Percentiles rank a stretch among this genome's conserved stretches.
Conservation (phyloP, 257 asterid genomes). For the Striga asiatica region DNA sequence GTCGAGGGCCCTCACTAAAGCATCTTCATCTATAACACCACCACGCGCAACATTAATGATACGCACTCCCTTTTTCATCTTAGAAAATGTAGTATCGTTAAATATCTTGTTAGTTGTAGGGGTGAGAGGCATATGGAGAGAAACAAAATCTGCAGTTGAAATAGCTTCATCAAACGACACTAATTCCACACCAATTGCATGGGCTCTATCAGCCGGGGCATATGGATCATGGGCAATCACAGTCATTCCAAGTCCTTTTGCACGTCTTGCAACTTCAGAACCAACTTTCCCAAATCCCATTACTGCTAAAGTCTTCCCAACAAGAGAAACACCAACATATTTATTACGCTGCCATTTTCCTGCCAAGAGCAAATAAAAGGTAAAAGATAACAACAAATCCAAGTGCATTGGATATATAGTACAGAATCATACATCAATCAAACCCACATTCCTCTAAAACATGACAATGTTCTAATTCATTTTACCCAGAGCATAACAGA, state of each 20-base stretch:
- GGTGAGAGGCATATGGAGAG: constrained; percentile 96
- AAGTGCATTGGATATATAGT: too few relatives aligned
- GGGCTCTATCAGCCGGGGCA: constrained; percentile 90
- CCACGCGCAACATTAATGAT: constrained; percentile 73
- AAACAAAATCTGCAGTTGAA: constrained; percentile 62
- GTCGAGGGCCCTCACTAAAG: constrained; percentile 78
- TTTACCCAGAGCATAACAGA: too few relatives aligned
- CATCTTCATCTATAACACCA: constrained; percentile 91
- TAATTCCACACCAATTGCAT: constrained; percentile 71
- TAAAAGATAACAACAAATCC: too few relatives aligned
- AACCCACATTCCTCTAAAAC: too few relatives aligned
- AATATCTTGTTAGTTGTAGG: constrained; percentile 58
- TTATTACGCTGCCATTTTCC: constrained; percentile 71
- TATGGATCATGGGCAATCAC: constrained; percentile 91
- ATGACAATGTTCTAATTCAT: too few relatives aligned
- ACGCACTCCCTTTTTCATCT: constrained; percentile 89
- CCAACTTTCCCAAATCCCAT: constrained; percentile 96
- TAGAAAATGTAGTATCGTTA: constrained; percentile 65
- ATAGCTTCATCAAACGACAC: constrained; percentile 81
- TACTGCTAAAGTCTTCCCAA: constrained; percentile 77
- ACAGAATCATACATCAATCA: too few relatives aligned
- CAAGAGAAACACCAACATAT: constrained; percentile 60
- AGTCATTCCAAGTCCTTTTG: constrained; percentile 87
- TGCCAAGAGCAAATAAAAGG: constrained; percentile 21
- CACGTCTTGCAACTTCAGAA: constrained; percentile 63